Conservation (phyloP, 164 flowering plant genomes). For the Sextonia rubra region DNA sequence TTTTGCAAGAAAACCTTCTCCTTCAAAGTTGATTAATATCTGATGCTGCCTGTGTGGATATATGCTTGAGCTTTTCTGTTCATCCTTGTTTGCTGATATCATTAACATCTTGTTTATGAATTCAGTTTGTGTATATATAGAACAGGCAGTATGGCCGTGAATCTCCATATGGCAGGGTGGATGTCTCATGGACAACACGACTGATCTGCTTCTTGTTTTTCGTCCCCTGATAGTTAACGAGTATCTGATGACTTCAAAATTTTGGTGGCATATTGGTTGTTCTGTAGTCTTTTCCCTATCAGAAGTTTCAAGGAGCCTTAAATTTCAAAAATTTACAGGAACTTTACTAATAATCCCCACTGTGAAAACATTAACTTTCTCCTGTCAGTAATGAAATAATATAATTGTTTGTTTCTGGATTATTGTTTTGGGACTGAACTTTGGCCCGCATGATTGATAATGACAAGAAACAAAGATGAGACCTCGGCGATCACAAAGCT, state of each 20-base stretch:
- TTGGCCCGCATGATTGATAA: not conserved
- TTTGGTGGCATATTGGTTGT: not conserved
- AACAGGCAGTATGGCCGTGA: not conserved
- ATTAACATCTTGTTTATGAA: not conserved
- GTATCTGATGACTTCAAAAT: not conserved
- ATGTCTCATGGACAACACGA: not conserved
- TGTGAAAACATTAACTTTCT: too few species aligned
- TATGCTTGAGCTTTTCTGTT: not conserved
- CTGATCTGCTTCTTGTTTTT: not conserved
- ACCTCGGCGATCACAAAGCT: not conserved
- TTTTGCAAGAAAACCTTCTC: not conserved
- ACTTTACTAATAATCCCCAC: too few species aligned
- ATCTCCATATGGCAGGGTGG: not conserved
- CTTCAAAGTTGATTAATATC: not conserved
- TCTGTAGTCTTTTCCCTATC: too few species aligned
- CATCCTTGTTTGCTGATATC: not conserved
- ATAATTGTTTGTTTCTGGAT: not conserved
- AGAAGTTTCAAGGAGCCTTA: too few species aligned
- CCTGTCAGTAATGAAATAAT: too few species aligned
- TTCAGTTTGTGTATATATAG: conserved; percentile 1
- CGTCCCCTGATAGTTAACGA: not conserved
- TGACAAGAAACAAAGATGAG: not conserved
- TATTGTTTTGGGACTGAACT: not conserved
- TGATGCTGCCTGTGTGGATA: not conserved
- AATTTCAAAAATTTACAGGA: too few species aligned